Evolutionary conservation across 768 basidiomycete species (phyloP).

Genomic region (Coprinopsis strossmayeri): DNA sequence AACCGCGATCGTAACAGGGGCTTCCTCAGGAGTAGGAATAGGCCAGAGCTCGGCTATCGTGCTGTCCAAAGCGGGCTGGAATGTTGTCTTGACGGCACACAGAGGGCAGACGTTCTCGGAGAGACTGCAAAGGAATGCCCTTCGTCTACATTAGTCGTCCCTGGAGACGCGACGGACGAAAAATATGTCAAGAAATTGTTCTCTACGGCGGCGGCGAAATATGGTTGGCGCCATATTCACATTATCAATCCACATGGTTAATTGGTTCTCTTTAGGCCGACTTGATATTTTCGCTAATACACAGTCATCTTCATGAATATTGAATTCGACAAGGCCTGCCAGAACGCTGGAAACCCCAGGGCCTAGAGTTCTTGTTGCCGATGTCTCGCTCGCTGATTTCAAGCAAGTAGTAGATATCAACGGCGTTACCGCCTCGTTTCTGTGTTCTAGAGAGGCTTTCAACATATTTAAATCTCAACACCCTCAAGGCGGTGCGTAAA

Average conservation of each 20-base stretch:
- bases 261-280: too few species aligned
- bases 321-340: too few species aligned
- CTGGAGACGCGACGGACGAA: conserved; percentile 64
- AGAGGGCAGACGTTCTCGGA: conserved; percentile 47
- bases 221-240: too few species aligned
- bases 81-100: conserved; percentile 59
- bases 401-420: conserved; percentile 65
- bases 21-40: conserved; percentile 73
- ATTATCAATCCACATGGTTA: too few species aligned
- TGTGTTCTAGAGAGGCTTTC: conserved; percentile 75
- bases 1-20: conserved; percentile 35
- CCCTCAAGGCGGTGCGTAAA: conserved; percentile 62
- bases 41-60: conserved; percentile 64
- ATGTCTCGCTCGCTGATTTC: conserved; percentile 55
- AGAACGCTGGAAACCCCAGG: conserved; percentile 75
- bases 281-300: too few species aligned
- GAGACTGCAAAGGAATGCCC: conserved; percentile 46
- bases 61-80: conserved; percentile 64
- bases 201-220: conserved; percentile 35
- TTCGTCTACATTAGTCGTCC: conserved; percentile 34
- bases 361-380: conserved; percentile 46
- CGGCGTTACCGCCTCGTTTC: conserved; percentile 61
- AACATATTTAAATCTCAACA: conserved; percentile 64
- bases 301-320: conserved; percentile 7
- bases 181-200: conserved; percentile 59